Conservation (phyloP, 2,329 filamentous ascomycete species). For the Tolypocladium pustulatum region DNA sequence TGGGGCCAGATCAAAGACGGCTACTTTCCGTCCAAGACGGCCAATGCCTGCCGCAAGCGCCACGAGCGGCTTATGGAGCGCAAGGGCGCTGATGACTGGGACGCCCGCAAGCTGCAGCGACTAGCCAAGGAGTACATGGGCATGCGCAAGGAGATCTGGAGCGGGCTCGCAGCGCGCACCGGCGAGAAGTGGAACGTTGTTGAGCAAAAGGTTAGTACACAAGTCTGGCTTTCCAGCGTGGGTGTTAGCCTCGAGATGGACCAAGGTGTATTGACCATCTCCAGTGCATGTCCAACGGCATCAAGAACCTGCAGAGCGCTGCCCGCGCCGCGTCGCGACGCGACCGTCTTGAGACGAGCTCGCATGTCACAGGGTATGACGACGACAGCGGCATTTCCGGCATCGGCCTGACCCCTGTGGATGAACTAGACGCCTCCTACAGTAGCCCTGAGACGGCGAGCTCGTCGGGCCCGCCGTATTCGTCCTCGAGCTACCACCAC, state of each 20-base stretch:
- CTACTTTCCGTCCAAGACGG: conserved; percentile 67
- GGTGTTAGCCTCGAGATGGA: background rate
- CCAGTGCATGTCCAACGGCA: conserved; percentile 70
- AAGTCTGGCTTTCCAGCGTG: background rate
- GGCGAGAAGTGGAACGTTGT: conserved; percentile 77
- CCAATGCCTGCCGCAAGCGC: conserved; percentile 81
- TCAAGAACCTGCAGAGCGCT: conserved; percentile 68
- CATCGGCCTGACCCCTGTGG: conserved; percentile 47
- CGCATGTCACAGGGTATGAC: conserved; percentile 38
- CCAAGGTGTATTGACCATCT: conserved; percentile 4
- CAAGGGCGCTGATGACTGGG: conserved; percentile 66
- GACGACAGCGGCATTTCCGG: conserved; percentile 64
- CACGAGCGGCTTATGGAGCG: conserved; percentile 78
- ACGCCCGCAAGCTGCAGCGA: conserved; percentile 61
- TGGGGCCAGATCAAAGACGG: conserved; percentile 71
- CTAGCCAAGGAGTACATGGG: conserved; percentile 71
- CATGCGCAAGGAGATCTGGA: conserved; percentile 75
- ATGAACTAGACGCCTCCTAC: conserved; percentile 47
- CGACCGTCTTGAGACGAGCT: conserved; percentile 43
- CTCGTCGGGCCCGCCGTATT: conserved; percentile 15
- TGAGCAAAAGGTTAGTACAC: conserved; percentile 45
- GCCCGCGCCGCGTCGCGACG: conserved; percentile 56
- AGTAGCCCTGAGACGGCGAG: conserved; percentile 42
- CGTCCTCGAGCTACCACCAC: conserved; percentile 14
- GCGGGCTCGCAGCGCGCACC: conserved; percentile 55